Evolutionary conservation across 768 basidiomycete species (phyloP), one percentile per base, ranked within the genome.

Genomic region (Tubosaeta sp.): DNA sequence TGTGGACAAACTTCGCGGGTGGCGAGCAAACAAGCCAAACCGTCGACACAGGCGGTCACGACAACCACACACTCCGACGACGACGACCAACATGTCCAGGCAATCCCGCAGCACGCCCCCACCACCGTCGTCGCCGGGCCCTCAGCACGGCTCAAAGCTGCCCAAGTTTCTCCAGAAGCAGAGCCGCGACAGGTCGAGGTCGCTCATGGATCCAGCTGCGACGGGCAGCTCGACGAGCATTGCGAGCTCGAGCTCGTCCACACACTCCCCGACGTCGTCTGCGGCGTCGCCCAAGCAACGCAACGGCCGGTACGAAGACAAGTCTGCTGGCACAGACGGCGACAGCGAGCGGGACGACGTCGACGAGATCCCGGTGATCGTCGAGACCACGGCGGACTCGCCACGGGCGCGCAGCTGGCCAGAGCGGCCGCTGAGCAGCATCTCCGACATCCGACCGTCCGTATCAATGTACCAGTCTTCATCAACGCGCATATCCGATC

Each of bases 151-250:
- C 48, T 79, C 81, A 31, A 86, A 84, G 65, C 69, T 87, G 5
- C 74, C 83, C 62, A 85, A 78, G 63, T 85, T 87, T 59, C 73
- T 87, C 9, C 82, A 86, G 62, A 86, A 84, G 54, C 76, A 79
- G 60, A 63, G 67, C 29, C 76, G 84, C 40, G 84, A 86, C 69
- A 72, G 84, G 54, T 78, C 80, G 19, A 81, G 75, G 69, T 81
- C 83, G 21, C 67, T 76, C 64, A 61, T 67, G 50, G 73, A 75
- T 55, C 61, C 73, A 32, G 56, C 59, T 30, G 64, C 61, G 55
- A 71, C 66, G 32, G 65, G 65, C 48, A 69, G 70, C 49, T 59
- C 59, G 36, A 59, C 66, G 56, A 71, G 69, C 61, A 67, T 69
- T 49, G 69, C 68, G 43, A 76, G 74, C 54, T 74, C 76, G 30